Conservation (phyloP, 2,329 filamentous ascomycete genomes). For the Botryotinia calthae region DNA sequence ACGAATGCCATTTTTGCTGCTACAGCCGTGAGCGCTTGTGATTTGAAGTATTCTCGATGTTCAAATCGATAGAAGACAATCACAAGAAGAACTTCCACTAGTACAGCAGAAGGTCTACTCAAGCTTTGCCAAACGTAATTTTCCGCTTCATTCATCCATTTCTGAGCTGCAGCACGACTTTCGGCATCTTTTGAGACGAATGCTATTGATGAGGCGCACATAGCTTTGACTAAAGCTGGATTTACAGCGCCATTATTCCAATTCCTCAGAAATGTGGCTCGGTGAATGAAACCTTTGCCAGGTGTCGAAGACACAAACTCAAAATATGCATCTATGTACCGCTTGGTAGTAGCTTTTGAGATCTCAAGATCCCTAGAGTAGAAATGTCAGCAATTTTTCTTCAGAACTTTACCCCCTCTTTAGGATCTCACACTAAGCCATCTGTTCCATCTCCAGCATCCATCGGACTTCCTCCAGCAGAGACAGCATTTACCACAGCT, state of each 20-base stretch:
- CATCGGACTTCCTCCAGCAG: conserved; percentile 17
- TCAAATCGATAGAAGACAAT: conserved; percentile 20
- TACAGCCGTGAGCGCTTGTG: conserved; percentile 17
- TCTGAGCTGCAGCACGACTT: conserved; percentile 15
- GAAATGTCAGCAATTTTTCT: background rate
- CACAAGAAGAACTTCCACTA: conserved; percentile 19
- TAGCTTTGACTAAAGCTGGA: conserved; percentile 12
- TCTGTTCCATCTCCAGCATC: conserved; percentile 4
- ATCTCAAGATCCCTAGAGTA: background rate
- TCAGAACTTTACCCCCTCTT: background rate
- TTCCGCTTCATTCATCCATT: conserved; percentile 19
- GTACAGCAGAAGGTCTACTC: conserved; percentile 4
- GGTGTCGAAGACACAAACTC: conserved; percentile 21
- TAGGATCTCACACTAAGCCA: conserved; percentile 7
- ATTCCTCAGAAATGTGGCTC: conserved; percentile 19
- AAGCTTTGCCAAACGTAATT: conserved; percentile 16
- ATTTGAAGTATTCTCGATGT: conserved; percentile 17
- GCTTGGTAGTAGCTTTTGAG: conserved; percentile 16
- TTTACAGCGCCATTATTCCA: conserved; percentile 18
- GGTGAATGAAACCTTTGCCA: conserved; percentile 19
- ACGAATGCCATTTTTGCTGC: conserved; percentile 21
- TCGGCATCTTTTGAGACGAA: conserved; percentile 18
- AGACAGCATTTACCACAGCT: background rate
- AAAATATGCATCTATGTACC: conserved; percentile 19
- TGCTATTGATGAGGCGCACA: conserved; percentile 19